Percentiles rank a stretch among this genome's conserved stretches.
phyloP scores from a whole-genome alignment of 139 green algal genomes.

The Zygnema cylindricum region DNA sequence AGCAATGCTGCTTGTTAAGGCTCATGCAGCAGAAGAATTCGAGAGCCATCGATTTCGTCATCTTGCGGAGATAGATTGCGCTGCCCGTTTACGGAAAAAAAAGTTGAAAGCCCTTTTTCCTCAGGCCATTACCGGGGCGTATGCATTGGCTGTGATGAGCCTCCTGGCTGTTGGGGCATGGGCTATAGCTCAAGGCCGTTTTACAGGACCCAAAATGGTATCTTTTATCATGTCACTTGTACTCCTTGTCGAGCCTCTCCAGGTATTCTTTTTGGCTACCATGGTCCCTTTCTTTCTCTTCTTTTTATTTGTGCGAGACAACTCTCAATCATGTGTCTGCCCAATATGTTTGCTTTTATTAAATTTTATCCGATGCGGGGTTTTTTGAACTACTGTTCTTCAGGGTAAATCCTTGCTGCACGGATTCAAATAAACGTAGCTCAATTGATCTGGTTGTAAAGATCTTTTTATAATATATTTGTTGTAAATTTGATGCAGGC shows the following conservation, averaged over 20 bases:
- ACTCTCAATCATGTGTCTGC: no score
- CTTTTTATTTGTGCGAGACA: no score
- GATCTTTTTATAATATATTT: not conserved
- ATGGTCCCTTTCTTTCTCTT: no score
- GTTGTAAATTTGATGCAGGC: constrained; percentile 2
- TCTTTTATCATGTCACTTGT: constrained; percentile 61
- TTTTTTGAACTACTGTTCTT: no score
- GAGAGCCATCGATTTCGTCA: constrained; percentile 51
- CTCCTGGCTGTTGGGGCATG: constrained; percentile 60
- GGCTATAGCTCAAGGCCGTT: constrained; percentile 42
- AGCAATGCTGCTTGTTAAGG: constrained; percentile 64
- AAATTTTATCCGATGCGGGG: no score
- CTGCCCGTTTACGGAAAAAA: constrained; percentile 43
- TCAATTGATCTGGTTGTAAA: not conserved
- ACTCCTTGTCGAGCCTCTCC: constrained; percentile 64
- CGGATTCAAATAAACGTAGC: no score
- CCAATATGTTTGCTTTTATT: no score
- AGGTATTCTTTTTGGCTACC: constrained; percentile 34
- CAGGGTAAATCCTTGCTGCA: no score
- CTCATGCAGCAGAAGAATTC: constrained; percentile 53
- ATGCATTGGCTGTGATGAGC: constrained; percentile 49
- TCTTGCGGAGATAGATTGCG: constrained; percentile 19
- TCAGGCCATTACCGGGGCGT: constrained; percentile 58
- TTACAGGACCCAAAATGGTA: constrained; percentile 57
- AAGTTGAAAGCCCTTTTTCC: constrained; percentile 55